Evolutionary conservation across 2,329 filamentous ascomycete genomes (phyloP).

Genomic region (Chalaropsis thielavioides): DNA sequence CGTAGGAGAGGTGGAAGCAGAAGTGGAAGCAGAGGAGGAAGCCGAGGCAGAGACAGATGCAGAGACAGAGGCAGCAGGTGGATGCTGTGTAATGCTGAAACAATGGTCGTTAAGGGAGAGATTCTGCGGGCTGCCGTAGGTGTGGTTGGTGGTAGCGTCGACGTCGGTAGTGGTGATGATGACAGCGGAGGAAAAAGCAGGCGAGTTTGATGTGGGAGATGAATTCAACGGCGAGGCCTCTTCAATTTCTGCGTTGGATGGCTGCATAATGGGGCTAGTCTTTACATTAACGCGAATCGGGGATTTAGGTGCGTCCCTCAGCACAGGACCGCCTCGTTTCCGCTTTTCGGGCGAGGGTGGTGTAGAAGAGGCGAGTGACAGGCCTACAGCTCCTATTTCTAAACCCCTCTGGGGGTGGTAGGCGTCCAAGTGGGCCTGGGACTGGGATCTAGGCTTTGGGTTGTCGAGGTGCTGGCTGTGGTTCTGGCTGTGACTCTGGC

Average conservation of each 20-base stretch:
- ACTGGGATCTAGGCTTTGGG: background rate
- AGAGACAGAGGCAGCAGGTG: background rate
- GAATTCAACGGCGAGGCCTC: slow-evolving; percentile 12
- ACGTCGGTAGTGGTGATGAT: background rate
- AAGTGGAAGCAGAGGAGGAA: background rate
- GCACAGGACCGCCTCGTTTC: slow-evolving; percentile 28
- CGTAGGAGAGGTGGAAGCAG: background rate
- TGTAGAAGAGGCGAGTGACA: background rate
- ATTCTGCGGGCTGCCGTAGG: slow-evolving; percentile 18
- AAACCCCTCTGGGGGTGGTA: background rate
- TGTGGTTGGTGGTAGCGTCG: background rate
- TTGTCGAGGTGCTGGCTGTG: background rate
- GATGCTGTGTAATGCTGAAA: background rate
- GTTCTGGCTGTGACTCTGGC: background rate
- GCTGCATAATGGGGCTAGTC: slow-evolving; percentile 13
- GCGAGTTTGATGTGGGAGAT: background rate
- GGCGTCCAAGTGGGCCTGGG: background rate
- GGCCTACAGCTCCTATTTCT: background rate
- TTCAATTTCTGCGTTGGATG: slow-evolving; percentile 15
- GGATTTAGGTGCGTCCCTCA: slow-evolving; percentile 40
- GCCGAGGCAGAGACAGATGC: background rate
- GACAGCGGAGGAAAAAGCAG: slow-evolving; percentile 3
- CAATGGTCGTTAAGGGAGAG: background rate
- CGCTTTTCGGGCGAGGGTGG: slow-evolving; percentile 2
- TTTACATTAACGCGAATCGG: slow-evolving; percentile 33